Percentiles rank a stretch among this genome's conserved stretches.
Conservation (phyloP, 2,329 filamentous ascomycete species). For the Xylaria sp. region DNA sequence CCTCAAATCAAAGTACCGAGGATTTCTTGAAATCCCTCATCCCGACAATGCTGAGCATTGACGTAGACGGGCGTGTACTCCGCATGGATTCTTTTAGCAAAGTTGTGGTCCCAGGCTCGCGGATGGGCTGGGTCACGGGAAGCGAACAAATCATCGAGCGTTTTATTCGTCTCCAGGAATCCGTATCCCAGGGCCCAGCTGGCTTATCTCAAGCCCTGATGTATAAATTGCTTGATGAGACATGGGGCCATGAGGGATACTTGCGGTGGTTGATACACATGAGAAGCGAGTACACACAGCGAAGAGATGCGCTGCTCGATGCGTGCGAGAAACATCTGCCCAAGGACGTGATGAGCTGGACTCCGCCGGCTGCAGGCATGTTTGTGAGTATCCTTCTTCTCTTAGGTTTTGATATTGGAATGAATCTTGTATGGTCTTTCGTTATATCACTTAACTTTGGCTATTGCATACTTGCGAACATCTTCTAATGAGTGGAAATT, state of each 20-base stretch:
- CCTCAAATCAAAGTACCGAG: conserved; percentile 58
- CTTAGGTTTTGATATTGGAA: neutral
- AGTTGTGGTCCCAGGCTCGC: conserved; percentile 83
- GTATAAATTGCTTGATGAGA: conserved; percentile 90
- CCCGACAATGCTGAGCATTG: conserved; percentile 81
- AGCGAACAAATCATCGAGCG: conserved; percentile 86
- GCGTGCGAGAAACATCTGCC: conserved; percentile 86
- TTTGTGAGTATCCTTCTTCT: conserved; percentile 73
- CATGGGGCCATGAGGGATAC: conserved; percentile 93
- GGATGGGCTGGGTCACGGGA: conserved; percentile 89
- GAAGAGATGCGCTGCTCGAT: conserved; percentile 79
- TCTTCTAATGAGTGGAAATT: neutral
- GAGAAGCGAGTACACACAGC: conserved; percentile 80
- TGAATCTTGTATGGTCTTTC: neutral
- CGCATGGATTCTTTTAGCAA: conserved; percentile 95
- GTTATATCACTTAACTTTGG: neutral
- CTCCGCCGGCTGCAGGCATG: conserved; percentile 87
- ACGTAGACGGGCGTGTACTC: conserved; percentile 87
- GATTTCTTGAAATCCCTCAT: conserved; percentile 80
- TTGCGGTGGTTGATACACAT: conserved; percentile 89
- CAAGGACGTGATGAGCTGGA: conserved; percentile 79
- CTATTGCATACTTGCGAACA: neutral
- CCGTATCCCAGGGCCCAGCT: conserved; percentile 84
- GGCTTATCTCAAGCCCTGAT: conserved; percentile 87
- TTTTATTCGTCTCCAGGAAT: conserved; percentile 84